Evolutionary conservation across 441 rosid species (phyloP), one percentile per base, ranked within the genome.

Genomic region (Macaranga tanarius): DNA sequence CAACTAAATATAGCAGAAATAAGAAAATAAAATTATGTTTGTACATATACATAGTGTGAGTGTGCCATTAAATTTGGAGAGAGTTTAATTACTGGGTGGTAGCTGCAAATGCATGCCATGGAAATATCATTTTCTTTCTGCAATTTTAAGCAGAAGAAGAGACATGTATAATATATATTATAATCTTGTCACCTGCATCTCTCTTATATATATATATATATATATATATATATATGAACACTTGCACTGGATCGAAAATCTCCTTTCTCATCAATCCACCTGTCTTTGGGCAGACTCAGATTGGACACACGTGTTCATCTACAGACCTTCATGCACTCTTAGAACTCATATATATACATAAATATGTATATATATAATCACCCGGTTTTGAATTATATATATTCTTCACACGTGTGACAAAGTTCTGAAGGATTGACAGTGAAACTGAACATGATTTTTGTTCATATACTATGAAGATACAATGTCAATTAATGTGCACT

Each of bases 341-440:
- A 40, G 51, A 54, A n/a, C 16, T 63, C 48, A 42, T 48, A 50
- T 50, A 31, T 31, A 31, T 31, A 31, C 38, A 31, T 31, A 31
- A 31, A 31, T 31, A 31, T 31, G 38, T 31, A 31, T 31, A 0
- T 31, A 5, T 31, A 31, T 31, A 31, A 31, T 31, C 38, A 66
- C 70, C 74, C 71, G 57, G 73, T 71, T 73, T 56, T 15, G 5
- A 23, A 22, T 25, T 40, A 31, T 25, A 62, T 65, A 82, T 68
- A 79, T 83, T 84, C 83, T 74, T 75, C 81, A 58, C 87, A 83
- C 85, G 82, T 74, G 84, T 75, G 81, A 62, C 67, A 31, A 25
- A 47, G 63, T 64, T 71, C 79, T 60, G 75, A 54, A 59, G 63
- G 34, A 7, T 45, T 47, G 1, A 5, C 28, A 67, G 54, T 70